Evolutionary conservation across 2,329 filamentous ascomycete species (phyloP).

Genomic region (Alternaria novae-zelandiae): DNA sequence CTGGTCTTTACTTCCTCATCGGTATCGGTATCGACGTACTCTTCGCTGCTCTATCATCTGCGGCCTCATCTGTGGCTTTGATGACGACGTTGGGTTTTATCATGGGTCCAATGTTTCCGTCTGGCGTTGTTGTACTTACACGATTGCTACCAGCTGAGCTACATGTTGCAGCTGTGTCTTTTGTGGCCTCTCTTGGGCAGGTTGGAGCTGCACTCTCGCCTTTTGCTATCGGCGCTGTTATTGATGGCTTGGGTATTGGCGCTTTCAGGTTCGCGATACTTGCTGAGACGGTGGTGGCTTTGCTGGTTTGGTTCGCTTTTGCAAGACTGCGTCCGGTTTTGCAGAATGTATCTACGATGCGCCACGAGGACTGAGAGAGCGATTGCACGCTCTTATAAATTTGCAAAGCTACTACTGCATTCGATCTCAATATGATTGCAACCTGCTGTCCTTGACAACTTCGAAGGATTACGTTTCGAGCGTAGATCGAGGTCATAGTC

Average conservation of each 20-base stretch:
- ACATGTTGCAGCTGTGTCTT: constrained; percentile 54
- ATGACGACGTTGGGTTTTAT: constrained; percentile 49
- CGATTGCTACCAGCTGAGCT: constrained; percentile 48
- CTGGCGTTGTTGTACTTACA: constrained; percentile 50
- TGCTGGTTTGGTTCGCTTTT: constrained; percentile 33
- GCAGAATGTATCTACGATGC: not conserved
- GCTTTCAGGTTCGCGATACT: constrained; percentile 46
- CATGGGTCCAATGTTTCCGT: constrained; percentile 53
- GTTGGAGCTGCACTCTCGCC: constrained; percentile 54
- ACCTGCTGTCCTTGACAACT: not conserved
- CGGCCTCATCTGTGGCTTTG: constrained; percentile 36
- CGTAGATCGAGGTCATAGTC: too few relatives aligned
- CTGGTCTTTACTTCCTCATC: constrained; percentile 29
- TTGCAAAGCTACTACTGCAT: not conserved
- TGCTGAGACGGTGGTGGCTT: constrained; percentile 24
- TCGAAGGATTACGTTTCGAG: too few relatives aligned
- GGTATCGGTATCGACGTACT: constrained; percentile 26
- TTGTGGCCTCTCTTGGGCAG: constrained; percentile 54
- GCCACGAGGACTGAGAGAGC: not conserved
- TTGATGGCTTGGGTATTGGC: constrained; percentile 48
- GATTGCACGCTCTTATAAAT: not conserved
- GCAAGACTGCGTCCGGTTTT: constrained; percentile 9
- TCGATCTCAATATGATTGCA: too few relatives aligned
- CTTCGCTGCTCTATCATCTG: constrained; percentile 26
- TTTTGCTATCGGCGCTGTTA: constrained; percentile 52